Conservation (phyloP, 768 basidiomycete species). For the Strobilomyces dryophilus region DNA sequence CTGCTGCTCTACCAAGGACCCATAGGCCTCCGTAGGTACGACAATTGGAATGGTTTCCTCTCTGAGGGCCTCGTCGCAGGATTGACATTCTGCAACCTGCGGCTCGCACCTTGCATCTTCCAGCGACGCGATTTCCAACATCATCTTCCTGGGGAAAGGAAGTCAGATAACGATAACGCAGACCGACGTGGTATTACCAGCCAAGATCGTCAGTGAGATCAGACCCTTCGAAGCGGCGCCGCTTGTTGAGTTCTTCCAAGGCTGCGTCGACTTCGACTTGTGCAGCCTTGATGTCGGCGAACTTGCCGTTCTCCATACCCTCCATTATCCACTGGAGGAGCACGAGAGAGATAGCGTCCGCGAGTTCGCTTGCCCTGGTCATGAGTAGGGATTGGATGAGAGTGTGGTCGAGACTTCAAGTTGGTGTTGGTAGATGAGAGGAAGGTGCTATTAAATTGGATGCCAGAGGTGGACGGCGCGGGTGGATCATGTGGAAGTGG, state of each 20-base stretch:
- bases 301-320: constrained; percentile 9
- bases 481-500: constrained; percentile 2
- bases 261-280: constrained; percentile 11
- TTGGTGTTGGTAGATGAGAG: neutral
- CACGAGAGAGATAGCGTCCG: constrained; percentile 1
- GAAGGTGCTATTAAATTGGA: neutral
- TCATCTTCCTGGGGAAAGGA: constrained; percentile 2
- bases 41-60: constrained; percentile 5
- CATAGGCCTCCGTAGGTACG: constrained; percentile 5
- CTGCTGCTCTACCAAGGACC: constrained; percentile 1
- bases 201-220: neutral
- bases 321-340: constrained; percentile 11
- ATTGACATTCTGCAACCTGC: constrained; percentile 3
- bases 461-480: neutral
- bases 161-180: neutral
- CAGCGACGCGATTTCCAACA: constrained; percentile 7
- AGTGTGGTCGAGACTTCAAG: neutral
- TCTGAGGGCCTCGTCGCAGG: neutral
- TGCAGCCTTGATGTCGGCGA: constrained; percentile 1
- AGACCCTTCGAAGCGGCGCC: neutral
- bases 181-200: constrained; percentile 2
- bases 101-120: constrained; percentile 7
- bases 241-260: constrained; percentile 5
- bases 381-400: constrained; percentile 5
- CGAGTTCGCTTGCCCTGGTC: neutral